Evolutionary conservation across 2,329 filamentous ascomycete genomes (phyloP), one percentile per base, ranked within the genome.

Genomic region (Colletotrichum echinochloae): DNA sequence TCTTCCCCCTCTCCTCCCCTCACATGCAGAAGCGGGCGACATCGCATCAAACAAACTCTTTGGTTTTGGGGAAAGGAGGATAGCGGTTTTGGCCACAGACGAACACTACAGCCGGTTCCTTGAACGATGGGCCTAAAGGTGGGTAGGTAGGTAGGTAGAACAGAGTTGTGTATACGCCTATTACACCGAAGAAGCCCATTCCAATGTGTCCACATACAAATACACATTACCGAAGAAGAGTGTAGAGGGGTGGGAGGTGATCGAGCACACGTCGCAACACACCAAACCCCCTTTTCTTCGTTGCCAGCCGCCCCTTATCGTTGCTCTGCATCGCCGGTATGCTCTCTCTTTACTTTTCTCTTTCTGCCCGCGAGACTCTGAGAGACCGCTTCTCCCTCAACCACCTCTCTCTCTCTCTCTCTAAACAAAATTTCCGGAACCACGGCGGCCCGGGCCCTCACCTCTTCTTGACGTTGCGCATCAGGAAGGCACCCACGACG

Each of bases 401-500:
- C n/a, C n/a, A n/a, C 52, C 39, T 59, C 60, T 52, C 55, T 57
- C 26, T 30, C 56, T 12, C 23, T 4, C 7, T n/a, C 51, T 35
- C 30, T 3, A 23, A 8, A 46, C 1, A n/a, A n/a, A 8, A 2
- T 46, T n/a, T 20, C 41, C 20, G 6, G 20, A n/a, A n/a, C 41
- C 41, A n/a, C 11, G 18, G 2, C 18, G 6, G 9, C 18, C 9
- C 18, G 18, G 18, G 9, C 20, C n/a, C 33, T 74, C 77, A 89
- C 77, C 86, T 84, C 79, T 83, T 90, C 82, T 89, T 89, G 74
- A 90, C 88, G 73, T 94, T 93, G 81, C 90, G 92, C 79, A 98
- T 88, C 73, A 99, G 80, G 77, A 98, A 89, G 18, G 94, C 94
- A 41, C 95, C 96, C 20, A 98, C 90, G 20, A 98, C 90, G n/a